These are phyloP conservation scores for Solanum pinnatisectum DNA, from an alignment of 257 asterid species.

Conservation along the genomic window DNA sequence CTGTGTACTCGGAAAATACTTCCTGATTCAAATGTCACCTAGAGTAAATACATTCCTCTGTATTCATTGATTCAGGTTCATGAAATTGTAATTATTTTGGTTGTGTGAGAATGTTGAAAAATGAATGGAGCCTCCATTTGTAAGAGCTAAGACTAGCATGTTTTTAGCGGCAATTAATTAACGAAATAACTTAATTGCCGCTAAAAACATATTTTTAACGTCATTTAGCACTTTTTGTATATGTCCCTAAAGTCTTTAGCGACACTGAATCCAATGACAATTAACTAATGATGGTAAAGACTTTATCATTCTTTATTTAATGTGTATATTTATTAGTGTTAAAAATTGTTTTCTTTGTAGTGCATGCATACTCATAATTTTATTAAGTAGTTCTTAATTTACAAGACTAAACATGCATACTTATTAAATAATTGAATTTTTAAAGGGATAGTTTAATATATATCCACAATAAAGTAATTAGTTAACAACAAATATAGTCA, in stretches of 20 bases:
- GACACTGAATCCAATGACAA: background rate
- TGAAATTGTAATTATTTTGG: background rate
- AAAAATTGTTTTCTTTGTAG: accelerated
- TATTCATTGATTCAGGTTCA: background rate
- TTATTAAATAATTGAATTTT: too few relatives aligned
- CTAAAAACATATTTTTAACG: background rate
- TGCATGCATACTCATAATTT: background rate
- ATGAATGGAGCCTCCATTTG: background rate
- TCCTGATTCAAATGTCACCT: background rate
- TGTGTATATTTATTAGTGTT: background rate
- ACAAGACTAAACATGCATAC: background rate
- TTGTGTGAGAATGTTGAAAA: background rate
- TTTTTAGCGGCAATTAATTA: background rate
- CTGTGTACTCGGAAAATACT: background rate
- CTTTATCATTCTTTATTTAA: background rate
- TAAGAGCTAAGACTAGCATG: background rate
- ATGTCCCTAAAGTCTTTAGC: background rate
- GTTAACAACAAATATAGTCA: background rate
- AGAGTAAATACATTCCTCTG: background rate
- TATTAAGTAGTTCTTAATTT: too few relatives aligned
- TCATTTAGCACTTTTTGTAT: background rate
- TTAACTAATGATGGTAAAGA: background rate
- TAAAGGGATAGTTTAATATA: background rate
- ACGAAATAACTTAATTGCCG: background rate
- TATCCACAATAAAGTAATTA: background rate